These are phyloP conservation scores for Monilinia laxa DNA, from an alignment of 2,329 filamentous ascomycete species.

Conservation along the genomic window DNA sequence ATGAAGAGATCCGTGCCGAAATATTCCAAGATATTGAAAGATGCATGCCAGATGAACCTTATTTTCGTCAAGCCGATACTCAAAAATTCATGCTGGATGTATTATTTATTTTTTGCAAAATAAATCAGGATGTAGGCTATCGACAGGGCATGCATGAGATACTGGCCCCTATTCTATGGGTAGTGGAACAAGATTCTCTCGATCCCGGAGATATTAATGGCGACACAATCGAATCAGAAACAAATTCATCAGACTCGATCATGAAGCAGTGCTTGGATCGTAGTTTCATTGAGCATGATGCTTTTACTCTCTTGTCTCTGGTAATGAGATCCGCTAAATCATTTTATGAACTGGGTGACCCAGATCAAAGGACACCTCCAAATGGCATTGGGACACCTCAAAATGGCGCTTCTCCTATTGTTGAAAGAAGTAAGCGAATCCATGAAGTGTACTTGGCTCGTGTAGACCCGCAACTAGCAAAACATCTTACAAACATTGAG, in stretches of 20 bases:
- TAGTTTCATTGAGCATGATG: constrained; percentile 81
- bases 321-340: constrained; percentile 84
- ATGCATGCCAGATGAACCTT: constrained; percentile 83
- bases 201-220: constrained; percentile 42
- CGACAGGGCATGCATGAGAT: constrained; percentile 99
- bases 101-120: constrained; percentile 91
- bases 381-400: constrained; percentile 28
- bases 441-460: constrained; percentile 78
- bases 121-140: constrained; percentile 82
- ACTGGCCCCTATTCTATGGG: constrained; percentile 83
- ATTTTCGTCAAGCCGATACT: constrained; percentile 77
- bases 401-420: constrained; percentile 64
- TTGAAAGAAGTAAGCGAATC: constrained; percentile 81
- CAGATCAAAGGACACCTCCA: constrained; percentile 45
- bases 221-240: constrained; percentile 40
- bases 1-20: constrained; percentile 81
- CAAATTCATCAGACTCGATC: constrained; percentile 27
- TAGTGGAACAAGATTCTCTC: constrained; percentile 78
- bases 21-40: constrained; percentile 93
- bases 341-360: constrained; percentile 69
- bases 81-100: constrained; percentile 84
- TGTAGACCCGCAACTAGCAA: constrained; percentile 78
- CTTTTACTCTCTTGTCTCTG: constrained; percentile 79
- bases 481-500: constrained; percentile 78
- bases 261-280: constrained; percentile 68